Percentiles rank a stretch among this genome's conserved stretches.
Evolutionary conservation across 2,329 filamentous ascomycete genomes (phyloP).

Genomic region (Stemphylium vesicarium): DNA sequence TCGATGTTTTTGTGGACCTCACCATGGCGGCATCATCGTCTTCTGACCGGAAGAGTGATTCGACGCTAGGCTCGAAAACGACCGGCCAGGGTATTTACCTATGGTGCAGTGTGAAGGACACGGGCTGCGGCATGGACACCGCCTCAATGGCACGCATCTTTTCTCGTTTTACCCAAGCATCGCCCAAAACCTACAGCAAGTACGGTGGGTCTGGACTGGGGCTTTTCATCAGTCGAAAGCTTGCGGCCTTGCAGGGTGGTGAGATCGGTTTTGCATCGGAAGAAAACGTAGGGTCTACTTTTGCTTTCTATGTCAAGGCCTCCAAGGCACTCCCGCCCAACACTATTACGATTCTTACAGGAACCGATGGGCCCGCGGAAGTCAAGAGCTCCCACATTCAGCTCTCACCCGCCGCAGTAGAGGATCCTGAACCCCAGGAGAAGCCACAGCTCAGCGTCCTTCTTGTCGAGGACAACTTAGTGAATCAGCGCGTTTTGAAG

Average conservation of each 20-base stretch:
- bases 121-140: slow-evolving; percentile 8
- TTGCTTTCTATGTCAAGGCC: slow-evolving; percentile 32
- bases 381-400: not conserved
- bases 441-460: slow-evolving; percentile 10
- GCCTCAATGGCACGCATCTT: slow-evolving; percentile 21
- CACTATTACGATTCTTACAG: not conserved
- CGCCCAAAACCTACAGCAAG: slow-evolving; percentile 30
- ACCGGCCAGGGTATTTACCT: slow-evolving; percentile 4
- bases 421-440: not conserved
- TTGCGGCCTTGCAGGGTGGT: slow-evolving; percentile 32
- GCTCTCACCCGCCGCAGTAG: not conserved
- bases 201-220: slow-evolving; percentile 30
- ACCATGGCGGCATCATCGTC: slow-evolving; percentile 4
- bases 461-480: slow-evolving; percentile 41
- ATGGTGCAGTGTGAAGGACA: slow-evolving; percentile 8
- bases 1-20: not conserved
- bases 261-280: slow-evolving; percentile 29
- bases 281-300: slow-evolving; percentile 28
- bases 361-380: not conserved
- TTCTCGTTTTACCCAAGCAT: slow-evolving; percentile 31
- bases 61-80: not conserved
- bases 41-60: not conserved
- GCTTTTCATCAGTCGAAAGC: slow-evolving; percentile 31
- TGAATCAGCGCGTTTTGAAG: slow-evolving; percentile 37
- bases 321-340: not conserved